These are phyloP conservation scores for Pseudocercospora fuligena DNA, from an alignment of 2,329 filamentous ascomycete genomes.

Conservation along the genomic window DNA sequence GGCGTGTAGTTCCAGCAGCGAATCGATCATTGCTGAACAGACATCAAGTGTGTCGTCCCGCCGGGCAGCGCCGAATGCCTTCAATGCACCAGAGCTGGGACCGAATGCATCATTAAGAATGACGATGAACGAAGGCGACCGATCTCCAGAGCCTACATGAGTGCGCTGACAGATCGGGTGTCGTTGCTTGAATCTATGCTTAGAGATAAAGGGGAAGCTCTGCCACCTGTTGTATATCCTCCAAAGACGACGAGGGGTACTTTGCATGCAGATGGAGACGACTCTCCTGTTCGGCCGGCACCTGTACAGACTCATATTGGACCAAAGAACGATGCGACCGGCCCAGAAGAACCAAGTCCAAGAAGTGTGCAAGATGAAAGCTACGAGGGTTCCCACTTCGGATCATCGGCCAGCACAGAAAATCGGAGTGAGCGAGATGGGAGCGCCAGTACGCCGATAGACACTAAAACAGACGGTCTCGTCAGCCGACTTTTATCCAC, in stretches of 20 bases:
- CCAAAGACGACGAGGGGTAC: conserved; percentile 34
- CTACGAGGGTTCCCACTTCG: conserved; percentile 20
- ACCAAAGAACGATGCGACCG: conserved; percentile 8
- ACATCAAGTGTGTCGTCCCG: conserved; percentile 31
- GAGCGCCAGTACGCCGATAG: conserved; percentile 24
- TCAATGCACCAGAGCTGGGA: conserved; percentile 32
- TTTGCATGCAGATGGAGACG: conserved; percentile 29
- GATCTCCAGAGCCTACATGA: conserved; percentile 35
- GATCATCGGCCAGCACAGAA: conserved; percentile 19
- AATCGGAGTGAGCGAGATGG: conserved; percentile 21
- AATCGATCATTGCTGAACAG: not conserved
- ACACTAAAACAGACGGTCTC: conserved; percentile 33
- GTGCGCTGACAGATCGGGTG: conserved; percentile 33
- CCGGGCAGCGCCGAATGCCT: conserved; percentile 29
- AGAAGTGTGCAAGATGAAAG: conserved; percentile 21
- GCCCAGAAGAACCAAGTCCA: conserved; percentile 27
- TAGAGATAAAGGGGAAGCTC: conserved; percentile 27
- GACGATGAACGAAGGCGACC: conserved; percentile 34
- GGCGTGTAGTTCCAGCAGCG: not conserved
- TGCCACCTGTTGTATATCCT: conserved; percentile 32
- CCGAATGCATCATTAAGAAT: conserved; percentile 35
- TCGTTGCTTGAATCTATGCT: conserved; percentile 33
- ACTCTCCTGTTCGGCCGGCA: conserved; percentile 25
- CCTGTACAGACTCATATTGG: conserved; percentile 11
- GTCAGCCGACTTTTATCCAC: conserved; percentile 33